Base-by-base conservation (phyloP, 192 early-diverging fungal species). In the Coemansia pectinata region DNA sequence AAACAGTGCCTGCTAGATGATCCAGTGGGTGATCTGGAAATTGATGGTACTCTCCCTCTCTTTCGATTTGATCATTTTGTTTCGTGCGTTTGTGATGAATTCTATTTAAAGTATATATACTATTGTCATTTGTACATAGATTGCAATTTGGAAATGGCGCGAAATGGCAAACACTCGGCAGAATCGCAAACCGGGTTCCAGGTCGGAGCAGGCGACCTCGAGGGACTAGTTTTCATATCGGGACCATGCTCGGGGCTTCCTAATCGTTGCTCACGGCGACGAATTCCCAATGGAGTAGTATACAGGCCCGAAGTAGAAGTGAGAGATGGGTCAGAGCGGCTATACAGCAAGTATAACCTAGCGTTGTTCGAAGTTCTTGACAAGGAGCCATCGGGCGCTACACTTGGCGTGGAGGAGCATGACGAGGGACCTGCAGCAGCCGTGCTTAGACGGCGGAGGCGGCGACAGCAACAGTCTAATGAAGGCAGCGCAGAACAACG, bases 261-360 rank as follows among this genome's bases (percentile, higher is more conserved):
- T 4, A 50, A 23, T 3, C 29, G 42, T 0, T 67, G 73, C 67
- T 27, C 23, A 8, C 78, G 67, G 23, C 65, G 59, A 12, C 34
- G 21, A 4, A 33, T 71, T 23, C 29, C 60, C 15, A 15, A 53
- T 2, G 60, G 68, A 17, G 15, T 68, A 11, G 29, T 58, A n/a
- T 76, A 75, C 36, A 34, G 74, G 6, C 79, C 79, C 4, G 44
- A 73, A n/a, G 74, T 81, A 1, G 79, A 81, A 59, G 57, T 53
- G 1, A 67, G 58, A 21, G 79, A 81, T 27, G 65, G 66, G 3
- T 61, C 67, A 17, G 79, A 81, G 45, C 67, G 74, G 5, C 57
- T 81, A 5, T 81, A 81, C 41, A 72, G 53, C 36, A 76, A 76
- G 34, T 33, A 76, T 68, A 59, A 44, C 19, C 58, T 81, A 40